Conservation (phyloP, 257 asterid genomes). For the Orobanche coerulescens region DNA sequence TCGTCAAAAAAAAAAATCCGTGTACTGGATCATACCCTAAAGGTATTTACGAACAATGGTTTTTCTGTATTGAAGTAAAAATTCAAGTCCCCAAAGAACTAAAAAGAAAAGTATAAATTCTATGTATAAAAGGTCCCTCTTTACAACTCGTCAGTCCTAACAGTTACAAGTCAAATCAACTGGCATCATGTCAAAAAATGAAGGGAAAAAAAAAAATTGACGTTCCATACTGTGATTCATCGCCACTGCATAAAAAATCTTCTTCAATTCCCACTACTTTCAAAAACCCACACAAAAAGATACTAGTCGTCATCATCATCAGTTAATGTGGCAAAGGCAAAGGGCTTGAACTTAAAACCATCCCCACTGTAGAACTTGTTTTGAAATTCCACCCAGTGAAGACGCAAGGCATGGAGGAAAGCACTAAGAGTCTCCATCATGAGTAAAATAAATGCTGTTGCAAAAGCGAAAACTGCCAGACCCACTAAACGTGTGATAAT, state of each 20-base stretch:
- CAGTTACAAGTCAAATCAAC: neutral
- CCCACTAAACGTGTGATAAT: slow-evolving; percentile 58
- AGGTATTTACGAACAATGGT: too few relatives aligned
- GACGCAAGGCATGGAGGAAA: slow-evolving; percentile 89
- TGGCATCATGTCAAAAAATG: neutral
- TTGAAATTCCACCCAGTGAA: slow-evolving; percentile 96
- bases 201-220: neutral
- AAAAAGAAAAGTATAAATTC: neutral
- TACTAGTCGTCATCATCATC: slow-evolving; percentile 54
- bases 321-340: slow-evolving; percentile 58
- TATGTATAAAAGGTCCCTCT: neutral
- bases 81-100: neutral
- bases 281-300: neutral
- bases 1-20: too few relatives aligned
- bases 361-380: slow-evolving; percentile 82
- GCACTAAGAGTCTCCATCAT: slow-evolving; percentile 98
- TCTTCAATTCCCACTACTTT: neutral
- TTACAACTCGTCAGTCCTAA: neutral
- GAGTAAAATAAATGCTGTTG: slow-evolving; percentile 77
- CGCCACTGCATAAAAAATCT: neutral
- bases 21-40: too few relatives aligned
- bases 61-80: too few relatives aligned
- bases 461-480: slow-evolving; percentile 73
- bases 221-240: neutral
- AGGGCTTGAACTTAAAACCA: slow-evolving; percentile 82